These are phyloP conservation scores for Aspergillus mulundensis DNA, from an alignment of 495 filamentous ascomycete genomes.

Conservation along the genomic window DNA sequence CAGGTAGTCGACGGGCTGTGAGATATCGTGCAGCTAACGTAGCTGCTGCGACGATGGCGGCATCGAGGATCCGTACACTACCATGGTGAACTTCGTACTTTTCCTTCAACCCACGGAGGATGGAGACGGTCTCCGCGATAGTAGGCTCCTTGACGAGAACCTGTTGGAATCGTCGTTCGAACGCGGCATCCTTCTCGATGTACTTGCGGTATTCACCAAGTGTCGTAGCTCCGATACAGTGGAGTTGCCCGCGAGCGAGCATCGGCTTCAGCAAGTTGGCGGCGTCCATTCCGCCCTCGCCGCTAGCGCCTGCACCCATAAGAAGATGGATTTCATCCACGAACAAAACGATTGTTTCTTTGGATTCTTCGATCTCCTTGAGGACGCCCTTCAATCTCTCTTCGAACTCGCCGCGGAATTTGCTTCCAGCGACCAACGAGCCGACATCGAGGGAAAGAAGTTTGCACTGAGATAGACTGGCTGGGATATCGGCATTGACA, in stretches of 20 bases:
- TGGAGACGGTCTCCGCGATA: constrained; percentile 88
- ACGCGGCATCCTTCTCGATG: constrained; percentile 96
- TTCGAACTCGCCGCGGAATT: constrained; percentile 97
- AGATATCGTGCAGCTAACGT: constrained; percentile 88
- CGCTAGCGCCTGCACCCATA: constrained; percentile 91
- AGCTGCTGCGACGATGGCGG: constrained; percentile 85
- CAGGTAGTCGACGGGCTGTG: constrained; percentile 82
- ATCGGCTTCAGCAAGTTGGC: constrained; percentile 97
- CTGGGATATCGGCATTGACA: constrained; percentile 91
- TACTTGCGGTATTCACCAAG: constrained; percentile 96
- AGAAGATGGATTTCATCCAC: constrained; percentile 98
- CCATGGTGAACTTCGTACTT: constrained; percentile 97
- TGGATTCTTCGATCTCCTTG: constrained; percentile 94
- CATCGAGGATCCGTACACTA: constrained; percentile 83
- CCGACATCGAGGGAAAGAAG: constrained; percentile 93
- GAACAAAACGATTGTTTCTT: constrained; percentile 94
- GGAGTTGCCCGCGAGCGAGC: constrained; percentile 90
- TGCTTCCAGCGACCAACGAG: constrained; percentile 91
- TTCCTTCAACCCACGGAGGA: constrained; percentile 93
- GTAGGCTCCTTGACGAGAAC: constrained; percentile 91
- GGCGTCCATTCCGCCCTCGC: constrained; percentile 97
- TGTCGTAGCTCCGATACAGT: constrained; percentile 97
- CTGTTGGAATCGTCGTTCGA: constrained; percentile 97
- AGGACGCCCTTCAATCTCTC: constrained; percentile 98
- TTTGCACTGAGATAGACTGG: constrained; percentile 90